Evolutionary conservation across 2,329 filamentous ascomycete genomes (phyloP), one percentile per base, ranked within the genome.

Genomic region (Colletotrichum gigasporum): DNA sequence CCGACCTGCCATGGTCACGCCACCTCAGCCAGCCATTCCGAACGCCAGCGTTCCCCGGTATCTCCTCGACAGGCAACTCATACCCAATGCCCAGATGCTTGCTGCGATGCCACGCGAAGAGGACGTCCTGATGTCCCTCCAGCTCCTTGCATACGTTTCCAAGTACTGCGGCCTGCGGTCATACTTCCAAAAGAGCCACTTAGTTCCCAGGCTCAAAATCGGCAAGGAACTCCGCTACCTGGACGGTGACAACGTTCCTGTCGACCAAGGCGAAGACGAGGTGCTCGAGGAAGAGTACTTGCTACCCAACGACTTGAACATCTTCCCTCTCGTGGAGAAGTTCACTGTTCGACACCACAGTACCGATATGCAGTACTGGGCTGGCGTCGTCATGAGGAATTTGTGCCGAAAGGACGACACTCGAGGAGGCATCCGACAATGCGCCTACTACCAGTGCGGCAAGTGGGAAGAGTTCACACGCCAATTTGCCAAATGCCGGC

Each of bases 301-400:
- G 24, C 85, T 97, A 7, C 92, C 94, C 12, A 95, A 98, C 73
- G 93, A 98, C 76, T 95, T 97, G 80, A 99, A 99, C 79, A 97
- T 99, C 69, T 99, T 99, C 79, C 96, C 96, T 2, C 83, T 99
- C 34, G 96, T 99, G 48, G 96, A 99, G 79, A 98, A 97, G 78
- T 99, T 98, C 76, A 99, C 96, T 4, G 93, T 97, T 28, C 90
- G 96, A 68, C 94, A 97, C 74, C 93, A 97, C 79, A 94, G 92
- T 68, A 92, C 93, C 64, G 94, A 97, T 75, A 99, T 99, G 96
- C 95, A 97, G 77, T 99, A 99, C 81, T 99, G 96, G 96, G 96
- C 96, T 16, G 96, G 95, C 67, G 96, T 99, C 14, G 96, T 99
- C 45, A 99, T 99, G 96, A 88, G 96, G 68, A 99, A 99, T 75